Percentiles rank a stretch among this genome's conserved stretches.
Evolutionary conservation across 2,329 filamentous ascomycete genomes (phyloP).

Genomic region (Triangularia verruculosa): DNA sequence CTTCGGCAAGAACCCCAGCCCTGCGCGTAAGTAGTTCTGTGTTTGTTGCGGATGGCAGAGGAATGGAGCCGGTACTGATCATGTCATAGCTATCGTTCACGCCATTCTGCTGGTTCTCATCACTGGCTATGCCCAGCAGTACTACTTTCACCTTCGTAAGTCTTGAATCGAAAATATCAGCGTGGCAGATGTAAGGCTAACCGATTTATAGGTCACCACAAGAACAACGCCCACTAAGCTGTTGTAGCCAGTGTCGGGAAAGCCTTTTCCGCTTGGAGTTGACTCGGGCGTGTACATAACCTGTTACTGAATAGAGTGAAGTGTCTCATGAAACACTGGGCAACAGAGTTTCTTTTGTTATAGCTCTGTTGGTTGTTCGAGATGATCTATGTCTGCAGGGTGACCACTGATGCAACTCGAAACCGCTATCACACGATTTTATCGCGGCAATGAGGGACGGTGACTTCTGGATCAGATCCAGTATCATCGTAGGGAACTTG

Average conservation of each 20-base stretch:
- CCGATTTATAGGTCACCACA: slow-evolving; percentile 79
- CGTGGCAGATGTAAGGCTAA: slow-evolving; percentile 27
- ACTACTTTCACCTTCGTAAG: slow-evolving; percentile 99
- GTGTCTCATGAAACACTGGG: slow-evolving; percentile 33
- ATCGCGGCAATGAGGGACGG: neutral
- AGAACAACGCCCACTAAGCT: slow-evolving; percentile 97
- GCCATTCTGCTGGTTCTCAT: slow-evolving; percentile 72
- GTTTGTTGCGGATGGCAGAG: neutral
- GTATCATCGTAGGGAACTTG: neutral
- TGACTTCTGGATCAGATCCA: neutral
- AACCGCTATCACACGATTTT: neutral
- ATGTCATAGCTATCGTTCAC: slow-evolving; percentile 75
- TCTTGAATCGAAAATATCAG: slow-evolving; percentile 29
- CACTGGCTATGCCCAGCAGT: slow-evolving; percentile 94
- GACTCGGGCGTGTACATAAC: slow-evolving; percentile 42
- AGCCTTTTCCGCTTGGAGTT: slow-evolving; percentile 15
- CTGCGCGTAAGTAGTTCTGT: slow-evolving; percentile 67
- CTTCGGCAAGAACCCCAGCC: slow-evolving; percentile 92
- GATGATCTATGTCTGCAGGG: neutral
- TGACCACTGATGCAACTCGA: neutral
- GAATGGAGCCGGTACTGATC: slow-evolving; percentile 25
- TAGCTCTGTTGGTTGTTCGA: neutral
- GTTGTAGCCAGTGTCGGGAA: neutral
- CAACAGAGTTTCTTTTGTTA: slow-evolving; percentile 28
- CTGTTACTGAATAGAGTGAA: slow-evolving; percentile 38